These are phyloP conservation scores for Colletotrichum sp. DNA, from an alignment of 2,329 filamentous ascomycete species.

Conservation along the genomic window DNA sequence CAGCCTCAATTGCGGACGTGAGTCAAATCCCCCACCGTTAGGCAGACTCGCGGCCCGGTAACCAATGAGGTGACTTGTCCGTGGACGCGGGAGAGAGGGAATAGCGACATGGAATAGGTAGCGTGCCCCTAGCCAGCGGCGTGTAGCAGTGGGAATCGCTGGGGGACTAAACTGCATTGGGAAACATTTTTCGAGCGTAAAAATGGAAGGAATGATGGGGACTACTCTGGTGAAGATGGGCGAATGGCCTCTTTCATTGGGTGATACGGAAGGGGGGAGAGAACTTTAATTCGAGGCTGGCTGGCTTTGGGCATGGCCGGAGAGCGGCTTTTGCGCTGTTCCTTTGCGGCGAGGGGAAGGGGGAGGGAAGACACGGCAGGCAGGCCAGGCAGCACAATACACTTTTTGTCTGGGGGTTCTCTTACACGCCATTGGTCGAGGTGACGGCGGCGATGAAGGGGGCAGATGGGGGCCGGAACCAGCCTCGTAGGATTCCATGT, in stretches of 20 bases:
- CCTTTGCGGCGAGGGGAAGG: not conserved
- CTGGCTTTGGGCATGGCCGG: not conserved
- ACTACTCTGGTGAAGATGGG: not conserved
- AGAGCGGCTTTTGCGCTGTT: not conserved
- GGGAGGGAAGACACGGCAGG: not conserved
- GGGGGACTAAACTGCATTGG: not conserved
- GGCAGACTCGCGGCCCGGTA: not conserved
- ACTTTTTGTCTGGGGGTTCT: not conserved
- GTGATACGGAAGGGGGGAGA: not conserved
- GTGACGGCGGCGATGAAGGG: not conserved
- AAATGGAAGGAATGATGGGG: not conserved
- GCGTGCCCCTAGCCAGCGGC: not conserved
- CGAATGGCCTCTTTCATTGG: not conserved
- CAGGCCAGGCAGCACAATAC: not conserved
- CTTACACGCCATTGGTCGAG: constrained; percentile 19
- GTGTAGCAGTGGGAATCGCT: not conserved
- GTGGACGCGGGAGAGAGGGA: not conserved
- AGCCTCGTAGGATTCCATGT: not conserved
- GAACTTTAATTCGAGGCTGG: constrained; percentile 3
- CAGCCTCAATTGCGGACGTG: not conserved
- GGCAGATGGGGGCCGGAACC: not conserved
- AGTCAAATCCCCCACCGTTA: not conserved
- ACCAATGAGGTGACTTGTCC: not conserved
- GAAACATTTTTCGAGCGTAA: constrained; percentile 10
- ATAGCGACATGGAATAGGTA: not conserved